Base-by-base conservation (phyloP, 805 yeast species). In the Ogataea zsoltii region DNA sequence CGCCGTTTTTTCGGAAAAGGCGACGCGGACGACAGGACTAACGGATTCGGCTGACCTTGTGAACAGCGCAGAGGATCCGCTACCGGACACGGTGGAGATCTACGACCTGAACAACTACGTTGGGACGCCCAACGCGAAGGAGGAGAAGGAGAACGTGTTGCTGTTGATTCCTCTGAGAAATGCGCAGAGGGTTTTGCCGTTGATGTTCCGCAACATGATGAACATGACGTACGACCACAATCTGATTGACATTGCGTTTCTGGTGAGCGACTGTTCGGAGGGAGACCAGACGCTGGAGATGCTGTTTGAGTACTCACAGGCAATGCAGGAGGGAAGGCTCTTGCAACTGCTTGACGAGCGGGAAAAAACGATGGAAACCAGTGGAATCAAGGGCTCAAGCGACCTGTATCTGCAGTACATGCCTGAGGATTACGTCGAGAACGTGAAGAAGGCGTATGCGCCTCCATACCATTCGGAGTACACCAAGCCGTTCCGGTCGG, bases 171-270 rank as follows among this genome's bases (percentile, higher is more conserved):
- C 96, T 9, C 68, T 88, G 49, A 72, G 95, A 65, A 84, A 88
- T 58, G 95, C 96, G 0, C 85, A 79, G 56, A 71, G 76, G 23
- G 91, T 86, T 16, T 67, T 88, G 50, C 90, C 94, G 11, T 71
- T 88, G 71, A 88, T 90, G 75, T 88, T 89, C 68, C 83, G 83
- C 58, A 87, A 88, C 66, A 69, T 88, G 66, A 86, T 85, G 92
- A 88, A 88, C 63, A 70, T 88, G 66, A 87, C 95, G 1, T 88
- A 88, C 61, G 89, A 87, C 44, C 96, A 89, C 61, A 75, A 78
- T 18, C 68, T 87, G 51, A 83, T 88, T 43, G 96, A 88, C 66
- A 71, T 87, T 49, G 91, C 90, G 14, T 87, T 87, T 58, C 70
- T 87, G 58, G 91, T 87, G 2, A 81, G 88, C 49, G 96, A 87